Conservation (phyloP, 768 basidiomycete genomes). For the Hygrocybe coccinea region DNA sequence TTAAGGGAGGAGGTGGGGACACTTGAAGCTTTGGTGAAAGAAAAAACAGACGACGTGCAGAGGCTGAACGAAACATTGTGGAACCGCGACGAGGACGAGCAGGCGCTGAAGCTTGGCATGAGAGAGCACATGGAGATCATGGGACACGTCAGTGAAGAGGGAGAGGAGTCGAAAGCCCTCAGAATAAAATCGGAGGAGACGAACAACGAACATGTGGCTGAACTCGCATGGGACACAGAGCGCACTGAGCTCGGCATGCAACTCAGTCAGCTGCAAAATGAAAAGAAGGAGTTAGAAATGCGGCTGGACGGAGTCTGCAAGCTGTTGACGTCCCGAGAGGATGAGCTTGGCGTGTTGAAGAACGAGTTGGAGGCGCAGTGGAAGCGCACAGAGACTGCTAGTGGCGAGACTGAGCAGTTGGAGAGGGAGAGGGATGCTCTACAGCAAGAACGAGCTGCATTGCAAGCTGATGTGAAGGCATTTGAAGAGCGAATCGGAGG, state of each 20-base stretch:
- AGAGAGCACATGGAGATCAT: conserved; percentile 60
- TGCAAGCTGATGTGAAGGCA: conserved; percentile 38
- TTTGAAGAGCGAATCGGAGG: conserved; percentile 39
- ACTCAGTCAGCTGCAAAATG: conserved; percentile 40
- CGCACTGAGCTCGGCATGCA: conserved; percentile 40
- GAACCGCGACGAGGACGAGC: conserved; percentile 50
- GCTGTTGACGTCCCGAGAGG: conserved; percentile 39
- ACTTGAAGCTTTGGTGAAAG: conserved; percentile 45
- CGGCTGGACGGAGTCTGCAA: conserved; percentile 40
- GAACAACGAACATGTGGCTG: conserved; percentile 34
- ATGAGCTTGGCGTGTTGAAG: conserved; percentile 48
- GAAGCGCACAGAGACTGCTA: conserved; percentile 53
- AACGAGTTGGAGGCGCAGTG: conserved; percentile 68
- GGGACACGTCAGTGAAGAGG: conserved; percentile 41
- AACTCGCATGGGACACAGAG: conserved; percentile 50
- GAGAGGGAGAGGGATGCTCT: conserved; percentile 33
- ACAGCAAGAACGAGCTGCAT: conserved; percentile 37
- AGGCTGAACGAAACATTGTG: conserved; percentile 42
- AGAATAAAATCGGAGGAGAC: conserved; percentile 39
- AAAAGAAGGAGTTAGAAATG: conserved; percentile 40
- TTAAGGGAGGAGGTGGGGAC: conserved; percentile 44
- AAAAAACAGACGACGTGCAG: conserved; percentile 41
- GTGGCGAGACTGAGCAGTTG: conserved; percentile 43
- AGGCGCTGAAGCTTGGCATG: conserved; percentile 50
- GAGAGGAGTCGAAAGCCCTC: conserved; percentile 39